Evolutionary conservation across 495 filamentous ascomycete species (phyloP), one percentile per base, ranked within the genome.

Genomic region (Penicillium mononematosum): DNA sequence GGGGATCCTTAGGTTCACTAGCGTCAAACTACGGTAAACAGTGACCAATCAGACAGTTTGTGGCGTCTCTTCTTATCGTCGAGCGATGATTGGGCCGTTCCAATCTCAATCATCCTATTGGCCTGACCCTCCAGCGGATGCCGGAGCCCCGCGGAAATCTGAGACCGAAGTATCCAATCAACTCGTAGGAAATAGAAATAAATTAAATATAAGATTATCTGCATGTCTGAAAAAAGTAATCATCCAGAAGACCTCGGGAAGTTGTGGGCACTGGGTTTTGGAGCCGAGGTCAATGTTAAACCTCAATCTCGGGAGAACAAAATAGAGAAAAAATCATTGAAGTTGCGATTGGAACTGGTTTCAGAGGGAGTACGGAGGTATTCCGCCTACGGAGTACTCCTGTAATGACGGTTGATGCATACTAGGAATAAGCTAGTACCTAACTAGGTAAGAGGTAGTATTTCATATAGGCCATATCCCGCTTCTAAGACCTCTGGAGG

Each of bases 51-150:
- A 55, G 14, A 12, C 4, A 2, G 16, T 0, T 11, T 1, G 53
- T 31, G 53, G 53, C 53, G 53, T 47, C 9, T 11, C 8, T 38
- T 55, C 53, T 55, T 55, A 55, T 55, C 53, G 47, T 17, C 1
- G 22, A 10, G 8, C 12, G 12, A 0, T 47, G 43, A 55, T 55
- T 55, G 53, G 53, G 8, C 17, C 3, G 9, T 5, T 7, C 1
- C 16, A 3, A 46, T 19, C 4, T 17, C 4, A 1, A 9, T 4
- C 7, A 1, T 20, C 16, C 44, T 45, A 55, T 55, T 55, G 53
- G 53, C 0, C 12, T 5, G 1, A 3, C 2, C 22, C 34, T n/a
- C 36, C 7, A 17, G 7, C 5, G 31, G 31, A 11, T 34, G n/a
- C n/a, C 36, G 36, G 36, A 39, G 36, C 36, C 34, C 34, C 36